Percentiles rank a stretch among this genome's conserved stretches.
These are phyloP conservation scores for Pisolithus sp. DNA, from an alignment of 768 basidiomycete species.

Conservation along the genomic window DNA sequence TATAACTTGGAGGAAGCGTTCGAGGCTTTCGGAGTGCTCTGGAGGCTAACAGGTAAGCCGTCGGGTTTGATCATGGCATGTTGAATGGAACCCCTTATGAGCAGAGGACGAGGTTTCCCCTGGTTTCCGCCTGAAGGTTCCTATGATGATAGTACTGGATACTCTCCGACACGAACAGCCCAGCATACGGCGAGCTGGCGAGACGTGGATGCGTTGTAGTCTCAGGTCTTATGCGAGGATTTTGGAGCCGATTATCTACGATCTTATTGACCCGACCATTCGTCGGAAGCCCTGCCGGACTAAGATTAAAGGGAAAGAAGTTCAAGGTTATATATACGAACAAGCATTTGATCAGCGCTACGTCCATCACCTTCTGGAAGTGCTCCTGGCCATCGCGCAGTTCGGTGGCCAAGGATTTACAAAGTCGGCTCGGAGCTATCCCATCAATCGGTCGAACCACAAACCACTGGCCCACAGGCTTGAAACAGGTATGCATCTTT, in stretches of 20 bases:
- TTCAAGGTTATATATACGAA: slow-evolving; percentile 64
- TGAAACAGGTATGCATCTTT: slow-evolving; percentile 42
- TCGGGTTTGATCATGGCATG: background rate
- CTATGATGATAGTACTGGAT: slow-evolving; percentile 84
- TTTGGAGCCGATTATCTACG: slow-evolving; percentile 80
- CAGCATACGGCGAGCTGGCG: slow-evolving; percentile 66
- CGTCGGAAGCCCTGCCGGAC: slow-evolving; percentile 41
- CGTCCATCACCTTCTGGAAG: slow-evolving; percentile 68
- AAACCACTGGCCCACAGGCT: slow-evolving; percentile 55
- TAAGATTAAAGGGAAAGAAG: slow-evolving; percentile 58
- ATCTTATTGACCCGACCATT: slow-evolving; percentile 67
- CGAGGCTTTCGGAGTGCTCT: slow-evolving; percentile 88
- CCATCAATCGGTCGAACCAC: slow-evolving; percentile 61
- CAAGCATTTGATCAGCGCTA: slow-evolving; percentile 73
- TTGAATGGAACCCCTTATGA: slow-evolving; percentile 1
- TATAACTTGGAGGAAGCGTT: slow-evolving; percentile 50
- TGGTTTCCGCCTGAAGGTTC: slow-evolving; percentile 76
- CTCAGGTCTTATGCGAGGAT: slow-evolving; percentile 87
- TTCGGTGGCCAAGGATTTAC: slow-evolving; percentile 89
- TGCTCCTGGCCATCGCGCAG: slow-evolving; percentile 65
- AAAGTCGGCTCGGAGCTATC: slow-evolving; percentile 61
- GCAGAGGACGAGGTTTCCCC: slow-evolving; percentile 77
- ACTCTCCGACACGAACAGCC: slow-evolving; percentile 74
- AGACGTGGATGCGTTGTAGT: slow-evolving; percentile 97
- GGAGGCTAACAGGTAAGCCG: slow-evolving; percentile 75